phyloP scores from a whole-genome alignment of 202 grass and related monocot genomes.

The Zizania palustris region DNA sequence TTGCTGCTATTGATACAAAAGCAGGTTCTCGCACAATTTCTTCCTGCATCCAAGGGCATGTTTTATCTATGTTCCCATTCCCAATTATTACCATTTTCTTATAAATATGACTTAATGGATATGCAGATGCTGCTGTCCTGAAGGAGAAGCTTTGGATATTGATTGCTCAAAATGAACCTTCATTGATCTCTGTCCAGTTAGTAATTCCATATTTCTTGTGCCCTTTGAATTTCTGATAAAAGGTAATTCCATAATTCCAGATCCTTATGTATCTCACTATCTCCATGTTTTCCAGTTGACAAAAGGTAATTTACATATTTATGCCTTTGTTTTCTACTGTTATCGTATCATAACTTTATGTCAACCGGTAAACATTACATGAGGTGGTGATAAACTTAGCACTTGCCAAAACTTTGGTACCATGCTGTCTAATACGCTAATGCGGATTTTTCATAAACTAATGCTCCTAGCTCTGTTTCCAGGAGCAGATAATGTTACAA shows the following conservation, averaged over 20 bases:
- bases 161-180: constrained; percentile 88
- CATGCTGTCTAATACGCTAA: background rate
- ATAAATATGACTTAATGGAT: constrained; percentile 39
- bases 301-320: constrained; percentile 60
- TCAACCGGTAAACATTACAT: background rate
- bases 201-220: constrained; percentile 55
- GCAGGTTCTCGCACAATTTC: constrained; percentile 60
- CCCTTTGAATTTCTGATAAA: constrained; percentile 26
- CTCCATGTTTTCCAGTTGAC: constrained; percentile 94
- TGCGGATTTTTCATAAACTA: constrained; percentile 21
- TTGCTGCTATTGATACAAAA: constrained; percentile 90
- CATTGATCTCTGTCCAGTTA: constrained; percentile 69
- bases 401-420: background rate
- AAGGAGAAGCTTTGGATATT: constrained; percentile 94
- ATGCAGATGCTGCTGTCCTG: constrained; percentile 68
- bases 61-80: constrained; percentile 21
- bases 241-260: too few species aligned
- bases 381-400: background rate
- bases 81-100: constrained; percentile 15
- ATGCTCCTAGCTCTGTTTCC: constrained; percentile 33
- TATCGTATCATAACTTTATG: constrained; percentile 20
- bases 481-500: constrained; percentile 78
- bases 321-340: background rate
- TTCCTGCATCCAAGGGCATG: constrained; percentile 14
- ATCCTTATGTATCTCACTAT: too few species aligned